Base-by-base conservation (phyloP, 2,329 filamentous ascomycete genomes). In the Ophiostoma himal-ulmi region DNA sequence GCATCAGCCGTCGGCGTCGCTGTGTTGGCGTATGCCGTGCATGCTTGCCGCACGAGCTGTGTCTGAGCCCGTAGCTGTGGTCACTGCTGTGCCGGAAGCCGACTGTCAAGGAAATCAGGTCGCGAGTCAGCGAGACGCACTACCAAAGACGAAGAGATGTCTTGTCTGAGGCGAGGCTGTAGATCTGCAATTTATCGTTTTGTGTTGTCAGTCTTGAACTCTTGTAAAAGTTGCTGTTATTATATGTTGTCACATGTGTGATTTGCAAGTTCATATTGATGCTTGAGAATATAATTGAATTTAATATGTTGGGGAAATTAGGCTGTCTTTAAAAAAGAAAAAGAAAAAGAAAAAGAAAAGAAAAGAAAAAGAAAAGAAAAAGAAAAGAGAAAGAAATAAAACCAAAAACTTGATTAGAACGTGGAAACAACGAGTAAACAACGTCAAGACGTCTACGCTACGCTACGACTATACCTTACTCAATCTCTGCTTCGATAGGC, bases 1-100 rank as follows among this genome's bases (percentile, higher is more conserved):
- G 77, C 86, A 36, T 86, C 89, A 74, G 83, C 85, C 7, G 52
- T 54, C 4, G 52, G 52, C n/a, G 52, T 54, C 52, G 26, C 52
- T 7, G 52, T 54, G 52, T n/a, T 54, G 52, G 52, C 52, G n/a
- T 54, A 54, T 54, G 52, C 52, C 7, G 52, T 54, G 52, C 52
- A 54, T n/a, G 52, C 52, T 7, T n/a, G 52, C n/a, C 52, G 52
- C 22, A 57, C 8, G 22, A 57, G 52, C 3, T 57, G 22, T 57
- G 22, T 57, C n/a, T 30, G 52, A 57, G 52, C 5, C 52, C 52
- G 13, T 57, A 57, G 5, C 2, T 57, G 52, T 57, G 52, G 52
- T 57, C 52, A 4, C 52, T 57, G n/a, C 11, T 57, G 52, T 26
- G 30, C 22, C n/a, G 52, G 22, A 22, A 26, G 52, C 52, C 52